Percentiles rank a stretch among this genome's conserved stretches.
Conservation (phyloP, 1,284 basidiomycete genomes). For the Sutorius eximius region DNA sequence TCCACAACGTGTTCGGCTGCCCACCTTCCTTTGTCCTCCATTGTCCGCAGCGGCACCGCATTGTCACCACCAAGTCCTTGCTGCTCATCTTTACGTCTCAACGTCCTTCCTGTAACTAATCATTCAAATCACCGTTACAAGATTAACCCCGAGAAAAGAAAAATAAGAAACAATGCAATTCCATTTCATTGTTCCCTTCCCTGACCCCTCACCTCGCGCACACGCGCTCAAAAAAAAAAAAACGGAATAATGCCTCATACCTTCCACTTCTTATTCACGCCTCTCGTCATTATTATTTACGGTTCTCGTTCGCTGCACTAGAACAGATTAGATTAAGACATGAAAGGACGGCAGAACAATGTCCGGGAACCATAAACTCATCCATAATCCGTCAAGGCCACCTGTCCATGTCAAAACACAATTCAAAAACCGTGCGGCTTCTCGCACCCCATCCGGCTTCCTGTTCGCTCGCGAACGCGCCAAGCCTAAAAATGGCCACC, state of each 20-base stretch:
- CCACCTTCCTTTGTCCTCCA: conserved; percentile 3
- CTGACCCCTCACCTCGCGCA: not conserved
- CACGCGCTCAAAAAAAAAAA: not conserved
- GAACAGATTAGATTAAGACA: conserved; percentile 15
- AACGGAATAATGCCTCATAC: not conserved
- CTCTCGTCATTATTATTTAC: conserved; percentile 20
- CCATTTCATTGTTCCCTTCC: not conserved
- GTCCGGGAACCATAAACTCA: conserved; percentile 19
- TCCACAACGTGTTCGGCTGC: conserved; percentile 22
- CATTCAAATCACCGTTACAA: conserved; percentile 4
- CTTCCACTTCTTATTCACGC: not conserved
- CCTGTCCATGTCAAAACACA: not conserved
- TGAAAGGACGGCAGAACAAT: conserved; percentile 4
- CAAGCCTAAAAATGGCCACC: not conserved
- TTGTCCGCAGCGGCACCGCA: conserved; percentile 32
- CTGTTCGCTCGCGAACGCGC: not conserved
- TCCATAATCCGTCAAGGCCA: not conserved
- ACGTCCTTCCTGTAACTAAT: conserved; percentile 7
- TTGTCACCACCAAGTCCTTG: conserved; percentile 18
- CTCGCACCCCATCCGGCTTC: not conserved
- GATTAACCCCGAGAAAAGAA: not conserved
- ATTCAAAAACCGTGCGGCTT: not conserved
- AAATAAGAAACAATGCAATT: conserved; percentile 10
- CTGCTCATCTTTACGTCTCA: conserved; percentile 22
- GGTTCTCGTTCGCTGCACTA: conserved; percentile 6